Conservation (phyloP, 1,139 yeast species). For the Meyerozyma athensensis region DNA sequence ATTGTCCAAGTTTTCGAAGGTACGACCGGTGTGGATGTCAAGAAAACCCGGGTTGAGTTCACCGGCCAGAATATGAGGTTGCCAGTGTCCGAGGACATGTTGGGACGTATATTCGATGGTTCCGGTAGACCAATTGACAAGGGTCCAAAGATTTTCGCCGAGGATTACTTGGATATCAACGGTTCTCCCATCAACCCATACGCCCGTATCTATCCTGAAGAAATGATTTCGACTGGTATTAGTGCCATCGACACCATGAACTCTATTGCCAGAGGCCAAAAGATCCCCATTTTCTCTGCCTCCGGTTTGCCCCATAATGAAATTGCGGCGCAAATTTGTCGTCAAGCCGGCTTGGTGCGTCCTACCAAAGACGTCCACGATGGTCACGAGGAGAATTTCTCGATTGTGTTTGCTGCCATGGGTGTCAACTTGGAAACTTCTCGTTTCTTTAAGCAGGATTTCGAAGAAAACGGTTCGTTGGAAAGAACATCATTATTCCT, state of each 20-base stretch:
- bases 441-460: constrained; percentile 95
- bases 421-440: constrained; percentile 92
- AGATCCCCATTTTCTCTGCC: constrained; percentile 97
- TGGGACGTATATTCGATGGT: constrained; percentile 98
- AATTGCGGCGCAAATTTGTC: constrained; percentile 98
- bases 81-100: constrained; percentile 93
- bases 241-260: constrained; percentile 99
- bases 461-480: constrained; percentile 96
- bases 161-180: constrained; percentile 94
- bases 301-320: constrained; percentile 99
- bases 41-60: constrained; percentile 94
- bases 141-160: constrained; percentile 98
- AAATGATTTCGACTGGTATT: constrained; percentile 98
- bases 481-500: constrained; percentile 96
- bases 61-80: constrained; percentile 92
- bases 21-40: constrained; percentile 95
- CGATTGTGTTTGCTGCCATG: constrained; percentile 98
- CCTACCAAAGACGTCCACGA: constrained; percentile 99
- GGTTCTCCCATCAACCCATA: constrained; percentile 98
- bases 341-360: constrained; percentile 98
- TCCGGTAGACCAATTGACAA: constrained; percentile 98
- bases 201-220: constrained; percentile 98
- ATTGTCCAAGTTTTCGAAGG: constrained; percentile 99
- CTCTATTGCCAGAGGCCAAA: constrained; percentile 99
- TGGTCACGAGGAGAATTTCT: constrained; percentile 98